Evolutionary conservation across 2,329 filamentous ascomycete species (phyloP).

Genomic region (Phialemonium atrogriseum): DNA sequence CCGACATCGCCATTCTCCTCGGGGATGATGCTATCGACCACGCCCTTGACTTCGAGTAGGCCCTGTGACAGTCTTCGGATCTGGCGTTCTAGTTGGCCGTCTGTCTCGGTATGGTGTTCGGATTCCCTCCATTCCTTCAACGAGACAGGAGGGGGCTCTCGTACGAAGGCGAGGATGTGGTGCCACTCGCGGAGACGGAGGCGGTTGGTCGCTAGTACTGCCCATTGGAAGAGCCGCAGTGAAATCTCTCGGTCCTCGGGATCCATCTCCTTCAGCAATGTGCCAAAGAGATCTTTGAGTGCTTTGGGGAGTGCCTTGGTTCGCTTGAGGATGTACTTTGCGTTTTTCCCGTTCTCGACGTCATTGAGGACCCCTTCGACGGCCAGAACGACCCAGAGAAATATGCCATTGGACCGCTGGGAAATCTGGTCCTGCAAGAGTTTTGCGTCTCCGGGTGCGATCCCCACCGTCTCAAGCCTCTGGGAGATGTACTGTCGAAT

Average conservation of each 20-base stretch:
- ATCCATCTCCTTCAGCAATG: slow-evolving; percentile 2
- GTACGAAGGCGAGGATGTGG: slow-evolving; percentile 10
- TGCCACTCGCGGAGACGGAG: slow-evolving; percentile 11
- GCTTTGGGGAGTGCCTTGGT: background rate
- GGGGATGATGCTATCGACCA: too few relatives aligned
- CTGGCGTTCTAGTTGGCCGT: slow-evolving; percentile 6
- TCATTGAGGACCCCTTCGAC: slow-evolving; percentile 6
- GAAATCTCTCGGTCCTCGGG: background rate
- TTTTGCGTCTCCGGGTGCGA: background rate
- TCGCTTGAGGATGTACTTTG: too few relatives aligned
- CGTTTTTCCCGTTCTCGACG: slow-evolving; percentile 6
- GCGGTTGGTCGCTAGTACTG: slow-evolving; percentile 2
- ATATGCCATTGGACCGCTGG: slow-evolving; percentile 4
- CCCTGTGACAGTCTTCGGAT: slow-evolving; percentile 7
- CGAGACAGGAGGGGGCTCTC: background rate
- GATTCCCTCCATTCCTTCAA: slow-evolving; percentile 7
- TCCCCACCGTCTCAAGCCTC: slow-evolving; percentile 1
- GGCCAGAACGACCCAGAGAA: slow-evolving; percentile 9
- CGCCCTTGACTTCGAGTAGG: slow-evolving; percentile 7
- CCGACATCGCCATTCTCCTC: slow-evolving; percentile 8
- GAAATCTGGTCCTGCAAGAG: slow-evolving; percentile 2
- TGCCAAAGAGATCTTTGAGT: slow-evolving; percentile 1
- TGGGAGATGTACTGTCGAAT: slow-evolving; percentile 6
- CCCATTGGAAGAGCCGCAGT: slow-evolving; percentile 11
- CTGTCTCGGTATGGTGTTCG: slow-evolving; percentile 3